phyloP scores from a whole-genome alignment of 305 asterid species.

The Solanum hybrid region DNA sequence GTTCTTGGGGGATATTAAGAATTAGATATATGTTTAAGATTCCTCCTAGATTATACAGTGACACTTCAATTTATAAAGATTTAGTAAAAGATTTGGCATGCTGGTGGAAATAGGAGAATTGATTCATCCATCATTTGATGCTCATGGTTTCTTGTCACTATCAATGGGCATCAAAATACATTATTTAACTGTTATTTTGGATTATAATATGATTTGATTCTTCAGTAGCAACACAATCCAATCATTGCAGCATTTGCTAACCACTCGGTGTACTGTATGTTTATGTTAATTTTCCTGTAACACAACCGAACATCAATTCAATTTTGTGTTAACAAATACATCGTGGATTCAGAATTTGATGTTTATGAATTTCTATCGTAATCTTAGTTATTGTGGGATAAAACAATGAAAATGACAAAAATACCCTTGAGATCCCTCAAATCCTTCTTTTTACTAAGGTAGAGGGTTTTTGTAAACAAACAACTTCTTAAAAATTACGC shows the following conservation, averaged over 20 bases:
- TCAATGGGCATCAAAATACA: not conserved
- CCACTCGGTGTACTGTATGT: not conserved
- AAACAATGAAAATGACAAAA: not conserved
- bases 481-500: not conserved
- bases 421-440: not conserved
- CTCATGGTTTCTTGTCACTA: slow-evolving; percentile 1
- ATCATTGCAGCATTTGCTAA: slow-evolving; percentile 24
- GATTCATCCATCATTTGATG: not conserved
- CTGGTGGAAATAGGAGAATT: not conserved
- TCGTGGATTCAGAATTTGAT: not conserved
- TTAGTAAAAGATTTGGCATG: not conserved
- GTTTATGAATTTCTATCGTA: not conserved
- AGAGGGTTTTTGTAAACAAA: not conserved
- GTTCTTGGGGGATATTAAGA: not conserved
- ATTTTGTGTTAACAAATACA: not conserved
- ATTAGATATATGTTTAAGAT: not conserved
- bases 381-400: not conserved
- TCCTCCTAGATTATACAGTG: not conserved
- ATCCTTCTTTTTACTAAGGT: not conserved
- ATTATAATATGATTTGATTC: slow-evolving; percentile 30
- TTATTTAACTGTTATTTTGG: not conserved
- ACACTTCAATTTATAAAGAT: not conserved
- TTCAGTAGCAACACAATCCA: slow-evolving; percentile 17
- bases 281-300: not conserved
- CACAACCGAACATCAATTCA: not conserved